A percentile compares a stretch with the other conserved stretches of the same genome.
These are phyloP conservation scores for Lablab purpureus DNA, from an alignment of 306 rosid species.

Conservation along the genomic window DNA sequence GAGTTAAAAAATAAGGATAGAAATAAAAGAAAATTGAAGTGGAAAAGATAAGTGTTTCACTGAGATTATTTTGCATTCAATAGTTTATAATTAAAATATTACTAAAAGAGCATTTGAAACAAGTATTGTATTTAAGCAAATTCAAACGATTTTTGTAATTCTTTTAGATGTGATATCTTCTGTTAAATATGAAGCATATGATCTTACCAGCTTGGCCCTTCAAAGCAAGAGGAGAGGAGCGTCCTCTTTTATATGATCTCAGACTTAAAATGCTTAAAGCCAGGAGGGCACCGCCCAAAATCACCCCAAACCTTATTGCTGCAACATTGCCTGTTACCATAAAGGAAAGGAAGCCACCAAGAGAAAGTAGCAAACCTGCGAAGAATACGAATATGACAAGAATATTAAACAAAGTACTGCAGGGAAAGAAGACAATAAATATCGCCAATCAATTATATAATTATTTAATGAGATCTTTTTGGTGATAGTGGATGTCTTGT, in stretches of 20 bases:
- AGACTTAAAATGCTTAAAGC: conserved; percentile 78
- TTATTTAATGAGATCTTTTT: neutral
- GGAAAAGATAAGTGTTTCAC: neutral
- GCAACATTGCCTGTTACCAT: conserved; percentile 80
- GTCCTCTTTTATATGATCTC: conserved; percentile 69
- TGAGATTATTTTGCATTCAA: neutral
- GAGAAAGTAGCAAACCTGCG: conserved; percentile 82
- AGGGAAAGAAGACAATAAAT: conserved; percentile 17
- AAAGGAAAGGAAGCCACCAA: conserved; percentile 92
- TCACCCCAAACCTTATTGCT: conserved; percentile 92
- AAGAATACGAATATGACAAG: conserved; percentile 41
- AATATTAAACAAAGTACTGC: conserved; percentile 39
- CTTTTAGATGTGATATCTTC: neutral
- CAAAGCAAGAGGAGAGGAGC: conserved; percentile 63
- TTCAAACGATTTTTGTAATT: neutral
- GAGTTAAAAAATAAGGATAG: neutral
- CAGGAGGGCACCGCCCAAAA: conserved; percentile 82
- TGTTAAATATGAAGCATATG: conserved; percentile 33
- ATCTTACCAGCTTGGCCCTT: conserved; percentile 89
- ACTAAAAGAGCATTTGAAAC: neutral
- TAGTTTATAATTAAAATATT: neutral
- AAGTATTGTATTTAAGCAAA: neutral
- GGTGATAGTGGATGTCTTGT: too few species aligned
- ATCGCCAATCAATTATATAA: conserved; percentile 1
- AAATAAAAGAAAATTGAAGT: neutral